A percentile compares a stretch with the other conserved stretches of the same genome.
phyloP scores from a whole-genome alignment of 164 flowering plant species.

The Magnolia officinalis region DNA sequence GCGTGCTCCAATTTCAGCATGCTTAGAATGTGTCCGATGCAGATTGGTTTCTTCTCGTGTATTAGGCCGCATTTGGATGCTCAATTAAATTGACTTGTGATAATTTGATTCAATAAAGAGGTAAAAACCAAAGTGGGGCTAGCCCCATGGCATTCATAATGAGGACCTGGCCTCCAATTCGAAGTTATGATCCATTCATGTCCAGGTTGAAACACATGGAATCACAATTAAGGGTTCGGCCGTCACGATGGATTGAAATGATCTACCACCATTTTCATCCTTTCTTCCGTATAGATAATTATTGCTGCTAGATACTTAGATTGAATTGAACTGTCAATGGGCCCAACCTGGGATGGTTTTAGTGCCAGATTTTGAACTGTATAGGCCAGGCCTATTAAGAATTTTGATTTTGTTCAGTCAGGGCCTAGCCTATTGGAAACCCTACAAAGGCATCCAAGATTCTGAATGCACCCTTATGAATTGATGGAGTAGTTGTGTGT shows the following conservation, averaged over 20 bases:
- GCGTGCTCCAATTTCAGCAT: not conserved
- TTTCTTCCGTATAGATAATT: not conserved
- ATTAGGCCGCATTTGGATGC: not conserved
- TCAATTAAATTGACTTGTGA: not conserved
- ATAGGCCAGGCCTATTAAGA: too few relatives aligned
- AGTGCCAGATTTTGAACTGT: not conserved
- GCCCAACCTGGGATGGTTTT: not conserved
- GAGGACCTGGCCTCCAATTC: not conserved
- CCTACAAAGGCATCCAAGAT: not conserved
- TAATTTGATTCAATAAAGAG: not conserved
- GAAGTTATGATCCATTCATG: not conserved
- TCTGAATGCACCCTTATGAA: not conserved
- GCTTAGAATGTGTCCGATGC: not conserved
- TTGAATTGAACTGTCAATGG: not conserved
- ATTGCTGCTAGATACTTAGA: not conserved
- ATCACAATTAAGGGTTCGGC: not conserved
- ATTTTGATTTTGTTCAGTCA: not conserved
- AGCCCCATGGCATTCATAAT: too few relatives aligned
- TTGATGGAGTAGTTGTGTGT: not conserved
- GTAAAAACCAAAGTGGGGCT: not conserved
- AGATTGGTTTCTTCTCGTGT: not conserved
- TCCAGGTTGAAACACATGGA: not conserved
- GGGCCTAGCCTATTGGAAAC: not conserved
- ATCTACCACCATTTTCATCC: not conserved
- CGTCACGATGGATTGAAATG: not conserved